Percentiles rank a stretch among this genome's conserved stretches.
phyloP scores from a whole-genome alignment of 352 stramenopile species.

The Hyaloperonospora brassicae region DNA sequence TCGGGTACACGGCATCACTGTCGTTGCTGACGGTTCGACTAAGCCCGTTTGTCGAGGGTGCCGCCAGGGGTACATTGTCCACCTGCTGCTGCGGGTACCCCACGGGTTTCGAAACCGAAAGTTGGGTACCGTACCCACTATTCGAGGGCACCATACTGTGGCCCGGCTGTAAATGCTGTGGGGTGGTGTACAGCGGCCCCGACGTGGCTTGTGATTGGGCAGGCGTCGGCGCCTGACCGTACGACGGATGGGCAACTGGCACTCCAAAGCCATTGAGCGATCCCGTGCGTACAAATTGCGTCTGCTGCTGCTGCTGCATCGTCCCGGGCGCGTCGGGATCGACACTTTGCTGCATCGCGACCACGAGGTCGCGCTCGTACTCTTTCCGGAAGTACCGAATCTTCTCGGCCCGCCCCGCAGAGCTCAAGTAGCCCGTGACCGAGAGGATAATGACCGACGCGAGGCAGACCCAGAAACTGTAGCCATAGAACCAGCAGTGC shows the following conservation, averaged over 20 bases:
- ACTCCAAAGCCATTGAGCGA: slow-evolving; percentile 28
- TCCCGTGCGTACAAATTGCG: slow-evolving; percentile 41
- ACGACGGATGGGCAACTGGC: slow-evolving; percentile 20
- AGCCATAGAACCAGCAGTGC: slow-evolving; percentile 84
- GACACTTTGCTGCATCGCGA: slow-evolving; percentile 71
- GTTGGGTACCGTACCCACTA: slow-evolving; percentile 20
- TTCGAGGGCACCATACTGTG: background rate
- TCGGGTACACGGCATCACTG: slow-evolving; percentile 49
- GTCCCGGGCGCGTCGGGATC: slow-evolving; percentile 30
- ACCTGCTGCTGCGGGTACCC: slow-evolving; percentile 27
- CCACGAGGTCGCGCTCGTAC: slow-evolving; percentile 65
- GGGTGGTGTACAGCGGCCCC: slow-evolving; percentile 21
- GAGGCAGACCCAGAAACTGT: slow-evolving; percentile 82
- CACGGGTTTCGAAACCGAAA: slow-evolving; percentile 21
- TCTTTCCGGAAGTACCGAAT: slow-evolving; percentile 81
- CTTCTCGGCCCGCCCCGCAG: slow-evolving; percentile 70
- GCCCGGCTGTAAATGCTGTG: slow-evolving; percentile 24
- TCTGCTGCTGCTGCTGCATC: too few relatives aligned
- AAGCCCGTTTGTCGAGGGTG: slow-evolving; percentile 12
- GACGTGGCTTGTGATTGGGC: slow-evolving; percentile 25
- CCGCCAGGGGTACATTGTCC: slow-evolving; percentile 23
- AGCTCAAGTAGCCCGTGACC: slow-evolving; percentile 70
- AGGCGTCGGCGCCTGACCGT: slow-evolving; percentile 29
- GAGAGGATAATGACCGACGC: slow-evolving; percentile 71
- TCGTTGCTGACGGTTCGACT: slow-evolving; percentile 29